These are phyloP conservation scores for Theileria equi DNA, from an alignment of 169 alveolate species.

Conservation along the genomic window DNA sequence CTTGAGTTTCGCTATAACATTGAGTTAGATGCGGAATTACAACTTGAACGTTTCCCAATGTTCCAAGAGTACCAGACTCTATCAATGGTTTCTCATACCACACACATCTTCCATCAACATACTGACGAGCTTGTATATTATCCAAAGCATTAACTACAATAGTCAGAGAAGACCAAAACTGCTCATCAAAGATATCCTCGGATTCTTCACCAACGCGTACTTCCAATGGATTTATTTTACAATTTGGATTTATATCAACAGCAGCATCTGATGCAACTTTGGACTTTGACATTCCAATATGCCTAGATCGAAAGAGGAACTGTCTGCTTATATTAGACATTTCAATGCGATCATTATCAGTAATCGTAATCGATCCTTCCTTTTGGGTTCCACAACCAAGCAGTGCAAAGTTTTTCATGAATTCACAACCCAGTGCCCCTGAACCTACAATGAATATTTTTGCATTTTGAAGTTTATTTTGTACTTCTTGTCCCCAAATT, in stretches of 20 bases:
- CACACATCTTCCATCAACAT: slow-evolving; percentile 96
- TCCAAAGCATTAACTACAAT: slow-evolving; percentile 97
- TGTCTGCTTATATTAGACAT: slow-evolving; percentile 96
- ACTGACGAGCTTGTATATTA: slow-evolving; percentile 93
- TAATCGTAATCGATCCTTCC: slow-evolving; percentile 85
- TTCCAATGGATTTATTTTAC: slow-evolving; percentile 78
- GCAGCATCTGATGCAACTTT: slow-evolving; percentile 82
- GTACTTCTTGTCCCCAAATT: slow-evolving; percentile 70
- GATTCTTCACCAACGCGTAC: slow-evolving; percentile 93
- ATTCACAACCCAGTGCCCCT: slow-evolving; percentile 99
- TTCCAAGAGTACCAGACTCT: slow-evolving; percentile 99
- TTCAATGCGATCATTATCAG: slow-evolving; percentile 97
- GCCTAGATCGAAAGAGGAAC: slow-evolving; percentile 92
- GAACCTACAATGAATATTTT: slow-evolving; percentile 84
- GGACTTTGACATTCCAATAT: slow-evolving; percentile 75
- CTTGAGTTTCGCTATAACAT: slow-evolving; percentile 97
- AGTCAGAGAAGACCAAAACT: slow-evolving; percentile 94
- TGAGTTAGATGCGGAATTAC: slow-evolving; percentile 94
- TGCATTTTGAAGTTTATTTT: slow-evolving; percentile 50
- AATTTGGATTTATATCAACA: slow-evolving; percentile 82
- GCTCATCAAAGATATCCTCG: slow-evolving; percentile 93
- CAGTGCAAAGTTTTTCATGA: slow-evolving; percentile 93
- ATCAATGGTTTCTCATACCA: slow-evolving; percentile 96
- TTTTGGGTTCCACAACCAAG: slow-evolving; percentile 89
- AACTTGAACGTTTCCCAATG: slow-evolving; percentile 94